Evolutionary conservation across 306 rosid species (phyloP), one percentile per base, ranked within the genome.

Genomic region (Medicago lupulina): DNA sequence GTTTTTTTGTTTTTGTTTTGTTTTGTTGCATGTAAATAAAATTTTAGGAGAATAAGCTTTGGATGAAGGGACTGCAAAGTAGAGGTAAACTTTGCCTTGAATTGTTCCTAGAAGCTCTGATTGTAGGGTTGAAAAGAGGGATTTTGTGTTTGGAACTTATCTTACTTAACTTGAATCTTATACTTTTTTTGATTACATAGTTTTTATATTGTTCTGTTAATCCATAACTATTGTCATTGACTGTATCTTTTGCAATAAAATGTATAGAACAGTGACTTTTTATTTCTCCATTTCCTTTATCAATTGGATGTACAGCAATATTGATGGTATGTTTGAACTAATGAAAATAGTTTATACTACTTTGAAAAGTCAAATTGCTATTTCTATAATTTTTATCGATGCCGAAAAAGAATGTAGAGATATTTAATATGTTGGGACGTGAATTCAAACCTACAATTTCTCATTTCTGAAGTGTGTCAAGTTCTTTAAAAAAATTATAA

Each of bases 41-140:
- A 58, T 69, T 70, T 57, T 58, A 73, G 75, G 79, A 73, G 79
- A 87, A 88, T 84, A 84, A 85, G 69, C 63, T 58, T 69, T 55
- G 69, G 85, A 83, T 85, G 51, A 60, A 77, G 83, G 75, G 47
- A 8, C 34, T 83, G 73, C 57, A 75, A 39, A 71, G 66, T 81
- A 72, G 73, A 74, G 84, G 65, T 71, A 76, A 80, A 54, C 9
- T 65, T 62, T 83, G 46, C 53, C 76, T 82, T 73, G 82, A 53
- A 19, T 76, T 81, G 74, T 73, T 46, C 44, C 43, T 71, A 19
- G 71, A 80, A 66, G 65, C 75, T 79, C 47, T 82, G 66, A 17
- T 67, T 68, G 65, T 75, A 41, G 87, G 79, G 76, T 81, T 84
- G 76, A 81, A 38, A 54, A 80, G 55, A 53, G 38, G 4, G 61